Evolutionary conservation across 306 rosid species (phyloP).

Genomic region (Malus asiatica): DNA sequence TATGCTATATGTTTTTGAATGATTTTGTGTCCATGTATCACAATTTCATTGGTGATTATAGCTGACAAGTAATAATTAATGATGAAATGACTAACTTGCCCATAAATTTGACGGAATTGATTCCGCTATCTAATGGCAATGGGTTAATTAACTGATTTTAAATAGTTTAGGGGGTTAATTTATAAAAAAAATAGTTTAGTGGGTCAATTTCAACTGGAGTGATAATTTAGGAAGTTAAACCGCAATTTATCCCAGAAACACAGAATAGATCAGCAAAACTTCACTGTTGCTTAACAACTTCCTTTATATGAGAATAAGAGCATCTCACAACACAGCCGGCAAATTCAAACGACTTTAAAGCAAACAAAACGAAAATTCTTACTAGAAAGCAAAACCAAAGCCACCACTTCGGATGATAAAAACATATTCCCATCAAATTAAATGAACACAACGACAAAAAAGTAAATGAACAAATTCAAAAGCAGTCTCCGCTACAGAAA

Average conservation of each 20-base stretch:
- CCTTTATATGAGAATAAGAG: not conserved
- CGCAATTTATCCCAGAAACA: not conserved
- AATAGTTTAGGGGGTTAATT: no score
- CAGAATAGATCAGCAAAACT: not conserved
- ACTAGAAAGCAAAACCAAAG: not conserved
- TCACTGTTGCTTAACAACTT: not conserved
- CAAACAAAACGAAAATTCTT: not conserved
- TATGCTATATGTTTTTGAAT: no score
- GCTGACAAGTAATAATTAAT: no score
- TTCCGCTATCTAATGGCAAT: accelerated
- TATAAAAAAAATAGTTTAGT: no score
- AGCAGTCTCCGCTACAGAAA: not conserved
- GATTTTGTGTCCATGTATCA: no score
- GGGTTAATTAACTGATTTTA: no score
- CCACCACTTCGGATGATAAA: not conserved
- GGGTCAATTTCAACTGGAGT: no score
- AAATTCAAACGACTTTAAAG: not conserved
- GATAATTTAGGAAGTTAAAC: no score
- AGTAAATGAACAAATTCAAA: not conserved
- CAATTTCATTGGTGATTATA: no score
- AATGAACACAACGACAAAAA: not conserved
- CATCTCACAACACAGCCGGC: not conserved
- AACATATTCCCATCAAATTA: not conserved
- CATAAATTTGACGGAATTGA: no score
- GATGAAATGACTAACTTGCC: no score